Percentiles rank a stretch among this genome's conserved stretches.
These are phyloP conservation scores for Euphorbia celastroides DNA, from an alignment of 441 rosid genomes.

Conservation along the genomic window DNA sequence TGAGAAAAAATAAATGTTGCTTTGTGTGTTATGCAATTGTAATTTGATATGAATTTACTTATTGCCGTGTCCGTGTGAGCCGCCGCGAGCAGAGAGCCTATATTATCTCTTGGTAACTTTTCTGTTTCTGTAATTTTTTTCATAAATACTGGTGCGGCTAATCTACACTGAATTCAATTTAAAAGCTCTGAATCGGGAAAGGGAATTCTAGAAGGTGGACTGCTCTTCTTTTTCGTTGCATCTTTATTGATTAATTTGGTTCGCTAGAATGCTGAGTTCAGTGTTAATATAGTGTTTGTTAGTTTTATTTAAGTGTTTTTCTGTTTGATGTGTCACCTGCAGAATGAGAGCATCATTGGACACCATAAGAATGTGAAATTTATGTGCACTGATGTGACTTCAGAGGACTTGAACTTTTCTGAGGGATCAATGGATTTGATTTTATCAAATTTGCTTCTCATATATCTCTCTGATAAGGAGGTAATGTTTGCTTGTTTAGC, in stretches of 20 bases:
- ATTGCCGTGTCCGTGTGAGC: constrained; percentile 84
- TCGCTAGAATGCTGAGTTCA: background rate
- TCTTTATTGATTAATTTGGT: no score
- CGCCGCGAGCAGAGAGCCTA: constrained; percentile 43
- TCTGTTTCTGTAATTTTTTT: no score
- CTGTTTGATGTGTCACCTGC: constrained; percentile 19
- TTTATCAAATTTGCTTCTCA: constrained; percentile 91
- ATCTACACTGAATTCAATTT: no score
- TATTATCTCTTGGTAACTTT: no score
- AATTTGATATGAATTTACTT: no score
- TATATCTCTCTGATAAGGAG: constrained; percentile 95
- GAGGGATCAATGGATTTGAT: constrained; percentile 72
- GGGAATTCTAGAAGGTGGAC: constrained; percentile 79
- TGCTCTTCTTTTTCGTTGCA: background rate
- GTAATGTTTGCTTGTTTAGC: no score
- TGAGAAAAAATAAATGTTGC: no score
- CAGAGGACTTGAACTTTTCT: constrained; percentile 56
- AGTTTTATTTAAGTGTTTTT: constrained; percentile 6
- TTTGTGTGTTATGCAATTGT: no score
- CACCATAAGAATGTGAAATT: constrained; percentile 85
- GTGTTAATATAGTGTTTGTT: background rate
- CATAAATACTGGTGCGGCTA: no score
- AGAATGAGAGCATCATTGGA: constrained; percentile 81
- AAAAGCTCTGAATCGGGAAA: no score
- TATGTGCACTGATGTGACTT: constrained; percentile 84